Evolutionary conservation across 495 filamentous ascomycete species (phyloP).

Genomic region (Trypethelium eluteriae): DNA sequence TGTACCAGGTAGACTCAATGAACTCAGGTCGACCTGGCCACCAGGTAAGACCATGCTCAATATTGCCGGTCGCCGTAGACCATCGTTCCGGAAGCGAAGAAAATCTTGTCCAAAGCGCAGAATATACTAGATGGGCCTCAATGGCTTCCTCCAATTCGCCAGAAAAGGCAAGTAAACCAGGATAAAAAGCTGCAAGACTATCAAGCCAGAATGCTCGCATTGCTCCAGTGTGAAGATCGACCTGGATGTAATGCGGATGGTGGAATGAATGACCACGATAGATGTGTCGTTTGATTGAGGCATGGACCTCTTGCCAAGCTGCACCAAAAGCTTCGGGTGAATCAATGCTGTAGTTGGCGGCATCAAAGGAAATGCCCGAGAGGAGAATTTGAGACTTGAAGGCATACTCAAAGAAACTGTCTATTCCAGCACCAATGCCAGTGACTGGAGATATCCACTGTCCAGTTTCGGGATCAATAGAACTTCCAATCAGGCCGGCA

Average conservation of each 20-base stretch:
- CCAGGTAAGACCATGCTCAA: conserved; percentile 84
- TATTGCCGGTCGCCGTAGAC: conserved; percentile 74
- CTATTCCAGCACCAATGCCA: conserved; percentile 89
- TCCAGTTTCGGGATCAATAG: conserved; percentile 85
- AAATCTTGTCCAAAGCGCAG: conserved; percentile 90
- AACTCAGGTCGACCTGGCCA: conserved; percentile 95
- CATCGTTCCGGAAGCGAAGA: conserved; percentile 88
- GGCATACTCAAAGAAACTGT: conserved; percentile 98
- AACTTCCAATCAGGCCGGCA: conserved; percentile 81
- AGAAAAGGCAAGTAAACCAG: conserved; percentile 77
- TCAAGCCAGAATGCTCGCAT: conserved; percentile 85
- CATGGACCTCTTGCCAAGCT: conserved; percentile 80
- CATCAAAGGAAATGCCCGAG: conserved; percentile 51
- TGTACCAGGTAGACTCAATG: conserved; percentile 87
- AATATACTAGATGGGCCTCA: conserved; percentile 77
- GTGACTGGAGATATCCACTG: conserved; percentile 81
- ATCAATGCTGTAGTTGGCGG: conserved; percentile 33
- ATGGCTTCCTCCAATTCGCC: conserved; percentile 87
- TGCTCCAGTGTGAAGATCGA: conserved; percentile 77
- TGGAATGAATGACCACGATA: conserved; percentile 51
- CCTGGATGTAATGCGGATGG: conserved; percentile 87
- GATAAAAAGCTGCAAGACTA: conserved; percentile 89
- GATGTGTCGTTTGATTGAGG: conserved; percentile 78
- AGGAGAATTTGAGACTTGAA: conserved; percentile 87
- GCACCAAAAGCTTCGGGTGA: conserved; percentile 69